phyloP scores from a whole-genome alignment of 495 filamentous ascomycete genomes.

The Penicillium goetzii region DNA sequence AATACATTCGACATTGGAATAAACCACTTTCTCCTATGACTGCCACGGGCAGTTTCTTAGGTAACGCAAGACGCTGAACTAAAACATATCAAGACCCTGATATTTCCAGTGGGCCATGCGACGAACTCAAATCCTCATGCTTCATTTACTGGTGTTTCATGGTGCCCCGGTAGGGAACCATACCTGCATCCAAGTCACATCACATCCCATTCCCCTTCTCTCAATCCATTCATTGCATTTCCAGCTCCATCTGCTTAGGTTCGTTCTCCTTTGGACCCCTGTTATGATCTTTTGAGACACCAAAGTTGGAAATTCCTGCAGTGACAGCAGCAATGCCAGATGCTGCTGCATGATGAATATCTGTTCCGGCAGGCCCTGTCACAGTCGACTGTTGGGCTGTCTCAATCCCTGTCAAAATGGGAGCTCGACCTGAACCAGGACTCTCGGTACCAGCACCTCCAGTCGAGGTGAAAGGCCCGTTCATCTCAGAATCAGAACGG shows the following conservation, averaged over 20 bases:
- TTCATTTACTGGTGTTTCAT: background rate
- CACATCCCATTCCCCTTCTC: background rate
- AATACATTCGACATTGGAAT: background rate
- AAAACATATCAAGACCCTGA: background rate
- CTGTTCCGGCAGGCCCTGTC: conserved; percentile 30
- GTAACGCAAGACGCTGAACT: background rate
- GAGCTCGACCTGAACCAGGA: conserved; percentile 26
- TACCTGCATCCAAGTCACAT: conserved; percentile 8
- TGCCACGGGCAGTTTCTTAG: background rate
- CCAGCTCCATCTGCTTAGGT: conserved; percentile 48
- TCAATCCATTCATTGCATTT: conserved; percentile 46
- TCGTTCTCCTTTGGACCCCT: conserved; percentile 27
- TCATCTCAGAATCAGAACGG: conserved; percentile 89
- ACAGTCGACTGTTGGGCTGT: conserved; percentile 43
- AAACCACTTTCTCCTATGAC: background rate
- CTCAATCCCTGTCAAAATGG: conserved; percentile 54
- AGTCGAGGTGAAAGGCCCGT: conserved; percentile 54
- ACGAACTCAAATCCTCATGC: background rate
- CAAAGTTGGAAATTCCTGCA: conserved; percentile 47
- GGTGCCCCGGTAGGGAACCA: background rate
- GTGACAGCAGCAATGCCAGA: conserved; percentile 43
- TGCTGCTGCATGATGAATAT: conserved; percentile 31
- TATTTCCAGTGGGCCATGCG: conserved; percentile 12
- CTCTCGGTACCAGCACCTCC: conserved; percentile 22
- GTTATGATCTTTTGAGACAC: conserved; percentile 36